Percentiles rank a stretch among this genome's conserved stretches.
Conservation (phyloP, 2,329 filamentous ascomycete species). For the Periconia digitata region DNA sequence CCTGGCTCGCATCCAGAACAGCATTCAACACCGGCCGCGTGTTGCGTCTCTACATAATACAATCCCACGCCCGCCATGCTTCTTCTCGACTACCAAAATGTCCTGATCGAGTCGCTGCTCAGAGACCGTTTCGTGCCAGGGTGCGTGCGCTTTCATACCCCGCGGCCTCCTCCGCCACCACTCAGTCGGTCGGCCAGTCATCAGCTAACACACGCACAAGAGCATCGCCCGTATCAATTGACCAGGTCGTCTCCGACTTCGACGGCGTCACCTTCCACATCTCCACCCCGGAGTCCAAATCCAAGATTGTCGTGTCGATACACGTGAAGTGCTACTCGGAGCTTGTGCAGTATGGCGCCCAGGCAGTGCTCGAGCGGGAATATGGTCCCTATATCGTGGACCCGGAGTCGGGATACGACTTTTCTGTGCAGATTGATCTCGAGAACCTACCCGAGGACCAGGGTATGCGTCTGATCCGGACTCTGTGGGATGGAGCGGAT, state of each 20-base stretch:
- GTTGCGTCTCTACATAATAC: conserved; percentile 1
- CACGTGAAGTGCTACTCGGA: conserved; percentile 94
- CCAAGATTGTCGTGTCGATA: conserved; percentile 91
- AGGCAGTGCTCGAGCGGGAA: conserved; percentile 88
- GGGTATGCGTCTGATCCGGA: too few species aligned
- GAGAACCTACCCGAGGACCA: conserved; percentile 82
- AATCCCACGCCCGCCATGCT: conserved; percentile 60
- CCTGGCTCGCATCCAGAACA: too few species aligned
- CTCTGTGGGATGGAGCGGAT: background rate
- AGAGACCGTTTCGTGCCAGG: conserved; percentile 87
- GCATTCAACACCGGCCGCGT: too few species aligned
- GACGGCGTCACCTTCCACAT: conserved; percentile 99
- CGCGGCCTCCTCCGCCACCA: conserved; percentile 33
- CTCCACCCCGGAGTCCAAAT: conserved; percentile 90
- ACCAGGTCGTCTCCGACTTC: conserved; percentile 98
- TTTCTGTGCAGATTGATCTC: conserved; percentile 87
- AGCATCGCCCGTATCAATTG: conserved; percentile 82
- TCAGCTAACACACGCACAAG: conserved; percentile 56
- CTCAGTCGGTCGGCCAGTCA: too few species aligned
- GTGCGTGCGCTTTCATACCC: conserved; percentile 59
- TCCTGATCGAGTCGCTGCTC: conserved; percentile 92
- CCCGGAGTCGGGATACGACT: conserved; percentile 91
- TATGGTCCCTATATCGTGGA: conserved; percentile 89
- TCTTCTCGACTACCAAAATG: conserved; percentile 98
- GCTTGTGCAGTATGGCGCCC: conserved; percentile 87